Evolutionary conservation across 352 stramenopile species (phyloP), one percentile per base, ranked within the genome.

Genomic region (Blastocystis sp.): DNA sequence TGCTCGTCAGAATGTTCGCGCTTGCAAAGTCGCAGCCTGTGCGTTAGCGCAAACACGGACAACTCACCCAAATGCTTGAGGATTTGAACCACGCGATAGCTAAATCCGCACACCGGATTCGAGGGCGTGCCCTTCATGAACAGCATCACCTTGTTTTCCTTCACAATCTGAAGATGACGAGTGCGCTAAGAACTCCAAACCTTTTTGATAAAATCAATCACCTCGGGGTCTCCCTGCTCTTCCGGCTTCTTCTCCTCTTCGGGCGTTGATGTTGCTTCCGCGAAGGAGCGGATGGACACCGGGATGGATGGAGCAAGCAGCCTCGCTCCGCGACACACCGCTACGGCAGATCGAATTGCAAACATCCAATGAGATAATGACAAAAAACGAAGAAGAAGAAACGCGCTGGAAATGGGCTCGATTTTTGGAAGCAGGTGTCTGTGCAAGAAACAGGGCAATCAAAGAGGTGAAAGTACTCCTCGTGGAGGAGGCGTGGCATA

Each of bases 111-210:
- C 91, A 95, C 92, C 65, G 94, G 94, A 80, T 93, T 92, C 87
- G 92, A 93, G 63, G 94, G 94, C 89, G 94, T 96, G 70, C 94
- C 94, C 90, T 96, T 96, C 94, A 96, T 96, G 91, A 95, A 96
- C 0, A 96, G 91, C 93, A 96, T 95, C 40, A 96, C 89, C 38
- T 93, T 93, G 90, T 95, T 95, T 90, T 91, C 94, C 89, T 95
- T 94, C 42, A 96, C 92, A 66, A 88, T 88, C 78, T 88, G 76
- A 14, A 42, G 74, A 10, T 45, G 19, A 52, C 11, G 10, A 21
- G 21, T 61, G 11, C 68, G 28, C 19, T 3, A 38, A 0, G 11
- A 28, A 57, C 4, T 9, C 19, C 28, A 34, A 34, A 88, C 78
- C 40, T 88, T 88, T 19, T 88, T 88, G 14, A 88, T 88, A 63